Conservation (phyloP, 1,284 basidiomycete species). For the Cutaneotrichosporon daszewskae region DNA sequence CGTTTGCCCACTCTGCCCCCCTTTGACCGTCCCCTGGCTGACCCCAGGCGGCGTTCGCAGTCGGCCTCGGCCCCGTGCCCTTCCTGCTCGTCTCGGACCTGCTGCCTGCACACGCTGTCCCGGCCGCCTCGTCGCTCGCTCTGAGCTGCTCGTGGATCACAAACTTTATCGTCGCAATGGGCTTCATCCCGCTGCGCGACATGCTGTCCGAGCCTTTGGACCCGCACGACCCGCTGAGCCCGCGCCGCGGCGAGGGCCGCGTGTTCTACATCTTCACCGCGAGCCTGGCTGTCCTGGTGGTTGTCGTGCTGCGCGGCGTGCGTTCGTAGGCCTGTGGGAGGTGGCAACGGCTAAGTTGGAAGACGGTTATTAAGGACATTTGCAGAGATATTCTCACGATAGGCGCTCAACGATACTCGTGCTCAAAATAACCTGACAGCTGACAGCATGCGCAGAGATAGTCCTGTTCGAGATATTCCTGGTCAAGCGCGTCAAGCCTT, state of each 20-base stretch:
- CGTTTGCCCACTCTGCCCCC: no score
- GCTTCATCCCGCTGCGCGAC: constrained; percentile 76
- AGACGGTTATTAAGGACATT: no score
- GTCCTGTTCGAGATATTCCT: no score
- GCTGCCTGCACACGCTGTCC: constrained; percentile 72
- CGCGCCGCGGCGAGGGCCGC: constrained; percentile 59
- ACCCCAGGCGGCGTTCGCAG: constrained; percentile 65
- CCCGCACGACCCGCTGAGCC: constrained; percentile 40
- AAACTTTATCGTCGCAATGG: constrained; percentile 74
- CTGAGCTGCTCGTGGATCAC: constrained; percentile 80
- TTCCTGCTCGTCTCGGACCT: constrained; percentile 91
- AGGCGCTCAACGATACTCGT: no score
- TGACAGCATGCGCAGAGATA: no score
- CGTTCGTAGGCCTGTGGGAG: no score
- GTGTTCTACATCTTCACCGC: constrained; percentile 74
- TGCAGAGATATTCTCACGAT: no score
- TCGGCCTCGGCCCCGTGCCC: constrained; percentile 86
- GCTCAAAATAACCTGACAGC: no score
- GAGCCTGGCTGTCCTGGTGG: constrained; percentile 22
- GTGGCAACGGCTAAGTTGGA: no score
- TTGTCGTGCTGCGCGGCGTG: constrained; percentile 28
- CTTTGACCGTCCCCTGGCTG: background rate
- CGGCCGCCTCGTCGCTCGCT: constrained; percentile 73
- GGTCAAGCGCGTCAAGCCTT: no score
- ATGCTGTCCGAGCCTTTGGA: constrained; percentile 49